Conservation (phyloP, 345 rosid genomes). For the Hypericum androsaemum region DNA sequence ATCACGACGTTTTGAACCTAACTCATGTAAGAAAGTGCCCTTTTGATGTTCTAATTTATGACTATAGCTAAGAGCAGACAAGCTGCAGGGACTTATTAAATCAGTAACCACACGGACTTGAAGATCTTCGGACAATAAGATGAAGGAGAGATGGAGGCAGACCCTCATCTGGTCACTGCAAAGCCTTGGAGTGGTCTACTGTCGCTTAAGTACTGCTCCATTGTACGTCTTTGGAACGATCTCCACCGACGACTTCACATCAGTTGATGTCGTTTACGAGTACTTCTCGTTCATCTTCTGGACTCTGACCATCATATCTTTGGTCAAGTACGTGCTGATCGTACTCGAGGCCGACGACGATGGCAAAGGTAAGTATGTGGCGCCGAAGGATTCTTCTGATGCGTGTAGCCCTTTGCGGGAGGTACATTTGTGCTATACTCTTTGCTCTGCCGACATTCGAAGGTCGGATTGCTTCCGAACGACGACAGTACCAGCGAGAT, state of each 20-base stretch:
- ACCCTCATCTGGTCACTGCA: too few species aligned
- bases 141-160: constrained; percentile 45
- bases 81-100: too few species aligned
- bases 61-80: too few species aligned
- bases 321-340: constrained; percentile 44
- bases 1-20: too few species aligned
- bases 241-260: constrained; percentile 26
- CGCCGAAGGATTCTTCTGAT: constrained; percentile 4
- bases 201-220: constrained; percentile 46
- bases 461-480: too few species aligned
- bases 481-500: constrained; percentile 20
- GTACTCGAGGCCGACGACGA: constrained; percentile 46
- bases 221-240: constrained; percentile 52
- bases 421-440: too few species aligned
- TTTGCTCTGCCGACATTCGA: too few species aligned
- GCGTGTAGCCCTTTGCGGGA: constrained; percentile 45
- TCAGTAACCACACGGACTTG: too few species aligned
- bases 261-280: constrained; percentile 32
- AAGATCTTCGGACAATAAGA: too few species aligned
- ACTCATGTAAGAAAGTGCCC: too few species aligned
- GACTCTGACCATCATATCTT: constrained; percentile 43
- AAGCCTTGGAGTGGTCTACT: constrained; percentile 55
- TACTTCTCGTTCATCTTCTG: constrained; percentile 53
- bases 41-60: too few species aligned
- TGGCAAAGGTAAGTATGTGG: constrained; percentile 45